phyloP scores from a whole-genome alignment of 495 filamentous ascomycete genomes.

The Mycothermus thermophilus region DNA sequence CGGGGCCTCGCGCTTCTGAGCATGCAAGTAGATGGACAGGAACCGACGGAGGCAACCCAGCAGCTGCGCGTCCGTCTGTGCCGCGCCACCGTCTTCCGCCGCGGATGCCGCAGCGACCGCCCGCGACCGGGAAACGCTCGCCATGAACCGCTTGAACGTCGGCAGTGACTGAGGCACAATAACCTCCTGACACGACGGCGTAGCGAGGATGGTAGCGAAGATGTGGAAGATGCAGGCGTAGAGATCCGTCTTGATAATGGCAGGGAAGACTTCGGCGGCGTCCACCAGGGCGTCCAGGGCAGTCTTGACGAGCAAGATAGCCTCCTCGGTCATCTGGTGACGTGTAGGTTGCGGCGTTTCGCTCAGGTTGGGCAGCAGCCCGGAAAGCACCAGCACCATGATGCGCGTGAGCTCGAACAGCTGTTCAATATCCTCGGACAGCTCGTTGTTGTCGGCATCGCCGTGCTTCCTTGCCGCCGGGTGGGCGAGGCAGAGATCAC shows the following conservation, averaged over 20 bases:
- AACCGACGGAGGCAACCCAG: constrained; percentile 67
- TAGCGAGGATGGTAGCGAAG: constrained; percentile 83
- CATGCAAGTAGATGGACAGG: constrained; percentile 63
- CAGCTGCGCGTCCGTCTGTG: constrained; percentile 35
- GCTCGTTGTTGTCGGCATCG: constrained; percentile 51
- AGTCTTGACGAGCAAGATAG: constrained; percentile 61
- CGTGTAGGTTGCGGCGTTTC: constrained; percentile 60
- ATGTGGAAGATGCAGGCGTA: constrained; percentile 96
- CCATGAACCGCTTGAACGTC: constrained; percentile 81
- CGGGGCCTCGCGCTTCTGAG: constrained; percentile 72
- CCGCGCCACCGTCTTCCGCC: constrained; percentile 17
- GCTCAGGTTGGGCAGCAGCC: constrained; percentile 72
- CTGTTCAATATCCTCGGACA: constrained; percentile 95
- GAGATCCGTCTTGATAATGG: constrained; percentile 90
- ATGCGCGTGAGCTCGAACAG: constrained; percentile 92
- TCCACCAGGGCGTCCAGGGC: constrained; percentile 81
- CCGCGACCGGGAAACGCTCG: constrained; percentile 45
- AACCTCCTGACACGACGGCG: constrained; percentile 67
- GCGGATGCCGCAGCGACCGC: constrained; percentile 3
- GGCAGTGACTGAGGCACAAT: constrained; percentile 86
- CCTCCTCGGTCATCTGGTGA: constrained; percentile 65
- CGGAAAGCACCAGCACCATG: constrained; percentile 82
- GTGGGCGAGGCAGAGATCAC: constrained; percentile 77
- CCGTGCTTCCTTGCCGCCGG: constrained; percentile 66
- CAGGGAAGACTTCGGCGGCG: constrained; percentile 85